Evolutionary conservation across 306 rosid genomes (phyloP).

Genomic region (Cercis canadensis): DNA sequence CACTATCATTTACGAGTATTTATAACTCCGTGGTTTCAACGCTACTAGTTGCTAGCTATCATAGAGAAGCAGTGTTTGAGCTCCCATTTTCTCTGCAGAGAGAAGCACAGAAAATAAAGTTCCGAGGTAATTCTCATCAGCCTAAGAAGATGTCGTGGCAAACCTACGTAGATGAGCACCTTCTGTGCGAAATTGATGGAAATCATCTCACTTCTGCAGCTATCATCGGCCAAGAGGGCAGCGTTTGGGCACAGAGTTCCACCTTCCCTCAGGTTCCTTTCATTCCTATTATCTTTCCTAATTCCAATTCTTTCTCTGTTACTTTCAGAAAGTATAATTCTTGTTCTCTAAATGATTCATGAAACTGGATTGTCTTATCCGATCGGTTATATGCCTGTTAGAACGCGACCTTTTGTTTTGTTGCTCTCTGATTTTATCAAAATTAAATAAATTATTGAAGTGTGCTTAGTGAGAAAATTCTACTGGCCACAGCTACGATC

Average conservation of each 20-base stretch:
- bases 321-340: neutral
- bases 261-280: constrained; percentile 75
- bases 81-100: constrained; percentile 26
- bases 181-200: constrained; percentile 81
- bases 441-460: neutral
- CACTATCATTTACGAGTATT: neutral
- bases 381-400: neutral
- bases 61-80: neutral
- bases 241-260: constrained; percentile 88
- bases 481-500: neutral
- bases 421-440: neutral
- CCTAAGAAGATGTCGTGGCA: constrained; percentile 85
- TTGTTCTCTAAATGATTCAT: neutral
- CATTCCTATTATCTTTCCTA: neutral
- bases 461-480: no score
- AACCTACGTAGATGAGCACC: constrained; percentile 85
- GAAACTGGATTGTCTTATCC: neutral
- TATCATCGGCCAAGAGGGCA: constrained; percentile 82
- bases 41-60: neutral
- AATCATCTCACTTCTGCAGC: constrained; percentile 71
- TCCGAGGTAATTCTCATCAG: neutral
- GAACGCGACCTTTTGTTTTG: neutral
- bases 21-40: constrained; percentile 42
- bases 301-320: neutral
- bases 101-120: constrained; percentile 5